Conservation (phyloP, 805 yeast genomes). For the Starmerella davenportii region DNA sequence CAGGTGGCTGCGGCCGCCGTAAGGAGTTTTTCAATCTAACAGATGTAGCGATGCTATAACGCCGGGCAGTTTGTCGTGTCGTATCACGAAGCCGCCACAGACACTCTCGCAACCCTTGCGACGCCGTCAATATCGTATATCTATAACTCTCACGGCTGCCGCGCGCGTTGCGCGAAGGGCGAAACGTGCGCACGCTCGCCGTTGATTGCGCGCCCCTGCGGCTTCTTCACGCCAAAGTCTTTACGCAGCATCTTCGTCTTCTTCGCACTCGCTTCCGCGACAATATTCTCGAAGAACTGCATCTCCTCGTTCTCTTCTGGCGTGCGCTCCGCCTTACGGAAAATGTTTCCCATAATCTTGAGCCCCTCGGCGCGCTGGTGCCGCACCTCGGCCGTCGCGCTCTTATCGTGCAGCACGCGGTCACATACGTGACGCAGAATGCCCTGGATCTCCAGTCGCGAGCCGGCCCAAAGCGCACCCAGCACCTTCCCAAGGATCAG, state of each 20-base stretch:
- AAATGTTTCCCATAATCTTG: conserved; percentile 49
- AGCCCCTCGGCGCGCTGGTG: conserved; percentile 65
- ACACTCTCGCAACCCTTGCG: no score
- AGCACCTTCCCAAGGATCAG: conserved; percentile 72
- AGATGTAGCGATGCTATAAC: no score
- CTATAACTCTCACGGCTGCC: no score
- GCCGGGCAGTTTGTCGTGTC: no score
- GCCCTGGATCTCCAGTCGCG: conserved; percentile 66
- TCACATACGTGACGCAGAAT: conserved; percentile 73
- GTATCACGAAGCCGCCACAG: no score
- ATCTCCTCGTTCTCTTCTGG: conserved; percentile 88
- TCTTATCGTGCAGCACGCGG: conserved; percentile 50
- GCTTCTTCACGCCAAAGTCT: conserved; percentile 5
- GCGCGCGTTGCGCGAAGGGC: no score
- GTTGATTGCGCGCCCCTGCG: no score
- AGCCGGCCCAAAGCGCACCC: conserved; percentile 90
- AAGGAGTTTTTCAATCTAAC: no score
- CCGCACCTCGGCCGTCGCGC: conserved; percentile 42
- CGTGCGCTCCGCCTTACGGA: conserved; percentile 50
- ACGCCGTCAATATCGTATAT: no score
- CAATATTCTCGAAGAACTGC: conserved; percentile 69
- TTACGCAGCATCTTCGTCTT: conserved; percentile 32
- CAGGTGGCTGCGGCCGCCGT: no score
- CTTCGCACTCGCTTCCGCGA: conserved; percentile 63
- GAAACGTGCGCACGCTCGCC: no score